phyloP scores from a whole-genome alignment of 768 basidiomycete species.

The Steccherinum ochraceum region DNA sequence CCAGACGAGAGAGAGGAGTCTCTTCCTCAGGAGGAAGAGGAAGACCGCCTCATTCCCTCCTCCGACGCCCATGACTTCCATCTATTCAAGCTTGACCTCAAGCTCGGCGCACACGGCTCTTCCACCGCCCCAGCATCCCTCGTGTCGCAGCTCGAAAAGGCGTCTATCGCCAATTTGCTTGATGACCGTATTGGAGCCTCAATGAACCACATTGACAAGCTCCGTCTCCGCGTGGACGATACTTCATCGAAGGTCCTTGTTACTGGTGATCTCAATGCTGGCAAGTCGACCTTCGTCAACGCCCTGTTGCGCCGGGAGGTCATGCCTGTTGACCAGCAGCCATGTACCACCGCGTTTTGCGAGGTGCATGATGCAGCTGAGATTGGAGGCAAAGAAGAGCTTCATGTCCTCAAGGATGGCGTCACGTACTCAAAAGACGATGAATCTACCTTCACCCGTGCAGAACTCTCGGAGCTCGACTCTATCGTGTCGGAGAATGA shows the following conservation, averaged over 20 bases:
- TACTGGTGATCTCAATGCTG: constrained; percentile 96
- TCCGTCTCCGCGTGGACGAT: constrained; percentile 83
- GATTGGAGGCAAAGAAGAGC: constrained; percentile 75
- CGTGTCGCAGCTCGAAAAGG: constrained; percentile 88
- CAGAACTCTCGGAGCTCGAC: constrained; percentile 65
- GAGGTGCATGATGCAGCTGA: constrained; percentile 91
- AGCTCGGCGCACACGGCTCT: constrained; percentile 72
- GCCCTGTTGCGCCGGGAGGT: constrained; percentile 85
- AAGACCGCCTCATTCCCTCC: constrained; percentile 31
- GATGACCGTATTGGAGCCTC: constrained; percentile 77
- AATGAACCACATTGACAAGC: constrained; percentile 73
- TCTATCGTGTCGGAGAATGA: constrained; percentile 73
- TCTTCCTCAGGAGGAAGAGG: constrained; percentile 20
- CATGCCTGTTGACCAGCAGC: constrained; percentile 98
- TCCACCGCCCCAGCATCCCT: constrained; percentile 59
- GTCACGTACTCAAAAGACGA: constrained; percentile 63
- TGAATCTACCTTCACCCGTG: constrained; percentile 69
- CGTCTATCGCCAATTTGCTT: constrained; percentile 86
- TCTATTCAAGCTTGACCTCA: constrained; percentile 88
- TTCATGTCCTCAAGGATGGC: constrained; percentile 73
- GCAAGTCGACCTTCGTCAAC: constrained; percentile 98
- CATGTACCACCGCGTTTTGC: constrained; percentile 94
- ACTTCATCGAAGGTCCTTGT: constrained; percentile 94
- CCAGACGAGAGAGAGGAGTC: constrained; percentile 39
- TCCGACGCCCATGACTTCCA: constrained; percentile 60